A percentile compares a stretch with the other conserved stretches of the same genome.
These are phyloP conservation scores for Clonostachys chloroleuca DNA, from an alignment of 2,329 filamentous ascomycete genomes.

Conservation along the genomic window DNA sequence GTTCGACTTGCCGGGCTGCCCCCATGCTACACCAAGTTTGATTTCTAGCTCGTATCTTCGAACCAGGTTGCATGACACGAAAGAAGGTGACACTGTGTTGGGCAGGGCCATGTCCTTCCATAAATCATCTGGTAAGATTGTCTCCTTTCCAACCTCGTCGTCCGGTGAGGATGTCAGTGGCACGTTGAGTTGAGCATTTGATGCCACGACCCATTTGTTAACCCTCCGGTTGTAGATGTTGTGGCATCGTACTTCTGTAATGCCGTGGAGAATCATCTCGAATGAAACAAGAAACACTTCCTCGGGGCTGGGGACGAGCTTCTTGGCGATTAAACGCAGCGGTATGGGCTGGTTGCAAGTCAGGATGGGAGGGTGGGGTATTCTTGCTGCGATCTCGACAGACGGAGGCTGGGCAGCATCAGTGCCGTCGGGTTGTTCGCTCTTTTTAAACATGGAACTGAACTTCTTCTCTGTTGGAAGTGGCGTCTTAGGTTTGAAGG, in stretches of 20 bases:
- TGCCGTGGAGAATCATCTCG: conserved; percentile 76
- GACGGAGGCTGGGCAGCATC: conserved; percentile 41
- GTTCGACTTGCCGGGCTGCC: conserved; percentile 37
- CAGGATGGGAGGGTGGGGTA: conserved; percentile 83
- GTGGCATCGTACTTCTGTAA: conserved; percentile 75
- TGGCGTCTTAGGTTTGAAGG: conserved; percentile 41
- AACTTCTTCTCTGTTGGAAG: conserved; percentile 40
- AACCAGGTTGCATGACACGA: conserved; percentile 82
- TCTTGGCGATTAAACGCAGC: conserved; percentile 74
- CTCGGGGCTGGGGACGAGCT: conserved; percentile 64
- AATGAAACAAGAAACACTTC: conserved; percentile 72
- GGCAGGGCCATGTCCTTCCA: conserved; percentile 74
- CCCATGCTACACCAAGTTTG: conserved; percentile 73
- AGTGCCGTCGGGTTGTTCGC: background rate
- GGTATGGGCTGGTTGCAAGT: conserved; percentile 87
- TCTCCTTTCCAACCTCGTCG: conserved; percentile 59
- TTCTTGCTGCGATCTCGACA: conserved; percentile 70
- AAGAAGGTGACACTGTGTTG: conserved; percentile 82
- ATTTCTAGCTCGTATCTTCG: conserved; percentile 82
- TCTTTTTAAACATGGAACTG: conserved; percentile 50
- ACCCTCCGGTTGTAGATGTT: conserved; percentile 67
- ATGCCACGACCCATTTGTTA: conserved; percentile 72
- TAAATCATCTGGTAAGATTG: conserved; percentile 62
- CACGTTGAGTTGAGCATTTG: conserved; percentile 66
- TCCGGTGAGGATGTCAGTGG: conserved; percentile 56